phyloP scores from a whole-genome alignment of 139 green algal genomes.

The Spirogloea muscicola region DNA sequence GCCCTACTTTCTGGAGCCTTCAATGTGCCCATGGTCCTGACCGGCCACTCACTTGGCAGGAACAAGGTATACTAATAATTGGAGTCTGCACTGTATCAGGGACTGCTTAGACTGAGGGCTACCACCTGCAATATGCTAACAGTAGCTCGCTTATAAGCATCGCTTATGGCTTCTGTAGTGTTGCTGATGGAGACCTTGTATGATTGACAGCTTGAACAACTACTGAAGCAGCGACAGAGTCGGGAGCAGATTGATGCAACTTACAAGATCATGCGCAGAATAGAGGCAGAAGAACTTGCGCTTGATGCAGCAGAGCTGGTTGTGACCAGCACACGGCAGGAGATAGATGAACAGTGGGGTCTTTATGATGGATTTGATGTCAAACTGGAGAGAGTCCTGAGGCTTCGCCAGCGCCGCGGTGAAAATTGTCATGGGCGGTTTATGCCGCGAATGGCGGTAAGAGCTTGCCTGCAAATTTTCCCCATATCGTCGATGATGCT shows the following conservation, averaged over 20 bases:
- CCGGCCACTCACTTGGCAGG: constrained; percentile 83
- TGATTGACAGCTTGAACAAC: constrained; percentile 85
- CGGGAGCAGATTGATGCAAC: constrained; percentile 76
- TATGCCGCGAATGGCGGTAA: constrained; percentile 79
- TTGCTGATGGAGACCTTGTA: too few relatives aligned
- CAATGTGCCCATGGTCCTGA: constrained; percentile 85
- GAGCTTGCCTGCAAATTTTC: too few relatives aligned
- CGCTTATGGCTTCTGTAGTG: too few relatives aligned
- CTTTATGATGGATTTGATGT: constrained; percentile 81
- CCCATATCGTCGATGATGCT: too few relatives aligned
- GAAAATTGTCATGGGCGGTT: constrained; percentile 63
- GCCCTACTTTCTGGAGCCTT: constrained; percentile 63
- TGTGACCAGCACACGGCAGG: constrained; percentile 84
- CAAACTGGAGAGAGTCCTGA: constrained; percentile 54
- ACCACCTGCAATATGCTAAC: too few relatives aligned
- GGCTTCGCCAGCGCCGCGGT: constrained; percentile 16
- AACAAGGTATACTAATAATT: too few relatives aligned
- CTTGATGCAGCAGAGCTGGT: constrained; percentile 80
- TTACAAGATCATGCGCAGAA: constrained; percentile 82
- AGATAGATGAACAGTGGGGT: constrained; percentile 91
- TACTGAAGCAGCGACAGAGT: constrained; percentile 72
- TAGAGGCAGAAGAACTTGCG: constrained; percentile 86
- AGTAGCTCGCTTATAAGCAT: too few relatives aligned
- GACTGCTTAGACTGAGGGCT: too few relatives aligned
- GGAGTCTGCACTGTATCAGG: too few relatives aligned